These are phyloP conservation scores for Rutstroemia sydowiana DNA, from an alignment of 2,329 filamentous ascomycete genomes.

Conservation along the genomic window DNA sequence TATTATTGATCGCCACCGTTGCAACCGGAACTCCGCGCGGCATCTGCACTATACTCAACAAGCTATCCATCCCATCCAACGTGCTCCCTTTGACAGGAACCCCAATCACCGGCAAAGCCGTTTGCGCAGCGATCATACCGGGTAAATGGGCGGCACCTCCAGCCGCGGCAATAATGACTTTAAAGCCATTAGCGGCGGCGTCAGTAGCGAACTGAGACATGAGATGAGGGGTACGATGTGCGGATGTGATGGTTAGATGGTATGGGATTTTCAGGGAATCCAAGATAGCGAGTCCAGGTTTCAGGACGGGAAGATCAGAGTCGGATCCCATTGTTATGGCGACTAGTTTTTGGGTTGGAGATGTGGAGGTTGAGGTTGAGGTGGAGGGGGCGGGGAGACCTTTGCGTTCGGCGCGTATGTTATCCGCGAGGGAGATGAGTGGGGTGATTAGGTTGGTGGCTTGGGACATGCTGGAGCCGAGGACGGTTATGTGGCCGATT, in stretches of 20 bases:
- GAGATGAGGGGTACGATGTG: slow-evolving; percentile 64
- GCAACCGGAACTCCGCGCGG: slow-evolving; percentile 65
- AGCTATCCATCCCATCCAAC: slow-evolving; percentile 50
- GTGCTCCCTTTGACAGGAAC: slow-evolving; percentile 69
- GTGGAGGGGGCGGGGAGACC: slow-evolving; percentile 32
- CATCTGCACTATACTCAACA: slow-evolving; percentile 72
- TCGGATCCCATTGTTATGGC: slow-evolving; percentile 78
- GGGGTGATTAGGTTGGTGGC: slow-evolving; percentile 62
- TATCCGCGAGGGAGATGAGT: slow-evolving; percentile 58
- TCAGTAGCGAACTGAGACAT: slow-evolving; percentile 57
- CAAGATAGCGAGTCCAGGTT: slow-evolving; percentile 46
- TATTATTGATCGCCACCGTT: slow-evolving; percentile 74
- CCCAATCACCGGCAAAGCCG: slow-evolving; percentile 60
- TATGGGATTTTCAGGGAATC: slow-evolving; percentile 62
- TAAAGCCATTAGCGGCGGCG: slow-evolving; percentile 23
- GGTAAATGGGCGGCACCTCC: slow-evolving; percentile 55
- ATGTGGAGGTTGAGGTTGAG: slow-evolving; percentile 28
- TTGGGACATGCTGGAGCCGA: slow-evolving; percentile 56
- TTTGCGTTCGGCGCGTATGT: slow-evolving; percentile 47
- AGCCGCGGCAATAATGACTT: slow-evolving; percentile 47
- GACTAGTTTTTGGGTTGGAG: slow-evolving; percentile 46
- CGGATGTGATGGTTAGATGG: slow-evolving; percentile 69
- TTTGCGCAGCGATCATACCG: slow-evolving; percentile 11
- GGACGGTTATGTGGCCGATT: slow-evolving; percentile 89
- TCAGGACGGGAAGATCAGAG: slow-evolving; percentile 64